A percentile compares a stretch with the other conserved stretches of the same genome.
phyloP scores from a whole-genome alignment of 352 stramenopile species.

The Phytophthora cactorum region DNA sequence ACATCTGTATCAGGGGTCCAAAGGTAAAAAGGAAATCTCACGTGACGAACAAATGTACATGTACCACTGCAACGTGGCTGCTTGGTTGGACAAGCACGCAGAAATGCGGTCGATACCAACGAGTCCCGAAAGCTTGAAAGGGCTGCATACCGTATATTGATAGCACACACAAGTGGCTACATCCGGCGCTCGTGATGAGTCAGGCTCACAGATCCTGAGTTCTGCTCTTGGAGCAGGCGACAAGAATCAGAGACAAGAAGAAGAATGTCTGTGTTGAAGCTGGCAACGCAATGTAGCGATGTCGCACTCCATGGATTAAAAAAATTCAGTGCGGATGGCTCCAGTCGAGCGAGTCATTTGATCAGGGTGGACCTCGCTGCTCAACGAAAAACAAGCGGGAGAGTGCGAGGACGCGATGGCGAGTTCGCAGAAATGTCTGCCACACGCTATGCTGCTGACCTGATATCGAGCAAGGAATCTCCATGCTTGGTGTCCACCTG shows the following conservation, averaged over 20 bases:
- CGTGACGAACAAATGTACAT: conserved; percentile 26
- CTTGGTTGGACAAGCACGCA: too few relatives aligned
- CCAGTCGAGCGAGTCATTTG: conserved; percentile 18
- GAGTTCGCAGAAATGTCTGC: conserved; percentile 24
- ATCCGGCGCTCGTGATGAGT: conserved; percentile 16
- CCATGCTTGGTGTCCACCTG: conserved; percentile 16
- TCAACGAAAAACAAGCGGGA: conserved; percentile 25
- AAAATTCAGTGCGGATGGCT: conserved; percentile 24
- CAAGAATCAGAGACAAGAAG: conserved; percentile 21
- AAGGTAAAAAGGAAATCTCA: conserved; percentile 6
- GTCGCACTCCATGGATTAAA: conserved; percentile 15
- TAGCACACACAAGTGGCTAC: conserved; percentile 15
- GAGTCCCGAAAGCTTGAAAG: conserved; percentile 13
- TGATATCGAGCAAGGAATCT: conserved; percentile 23
- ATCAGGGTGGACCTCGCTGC: conserved; percentile 25
- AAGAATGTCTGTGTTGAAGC: conserved; percentile 15
- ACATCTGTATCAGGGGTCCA: neutral
- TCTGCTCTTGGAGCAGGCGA: conserved; percentile 23
- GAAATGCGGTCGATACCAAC: neutral
- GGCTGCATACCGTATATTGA: neutral
- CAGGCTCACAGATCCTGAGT: conserved; percentile 26
- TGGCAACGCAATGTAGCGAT: conserved; percentile 22
- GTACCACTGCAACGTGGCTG: too few relatives aligned
- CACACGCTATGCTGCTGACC: conserved; percentile 15
- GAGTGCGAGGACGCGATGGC: conserved; percentile 20